Evolutionary conservation across 441 rosid genomes (phyloP).

Genomic region (Eugenia klotzschiana): DNA sequence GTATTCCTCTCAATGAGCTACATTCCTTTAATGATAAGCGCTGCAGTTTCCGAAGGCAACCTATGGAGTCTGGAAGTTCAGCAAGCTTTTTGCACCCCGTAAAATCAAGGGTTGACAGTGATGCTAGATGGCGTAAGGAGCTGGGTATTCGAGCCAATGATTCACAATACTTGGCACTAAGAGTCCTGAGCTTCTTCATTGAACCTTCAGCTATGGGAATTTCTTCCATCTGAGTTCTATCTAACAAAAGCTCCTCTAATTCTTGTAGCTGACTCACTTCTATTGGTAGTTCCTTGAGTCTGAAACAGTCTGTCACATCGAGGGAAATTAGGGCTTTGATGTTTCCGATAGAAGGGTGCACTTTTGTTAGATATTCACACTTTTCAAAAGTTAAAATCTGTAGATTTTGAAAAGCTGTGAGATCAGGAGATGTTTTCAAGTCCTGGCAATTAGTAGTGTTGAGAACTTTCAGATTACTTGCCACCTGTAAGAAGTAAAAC

Average conservation of each 20-base stretch:
- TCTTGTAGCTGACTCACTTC: background rate
- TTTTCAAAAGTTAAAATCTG: background rate
- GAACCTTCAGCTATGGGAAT: background rate
- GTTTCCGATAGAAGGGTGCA: background rate
- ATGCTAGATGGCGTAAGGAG: background rate
- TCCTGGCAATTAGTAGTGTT: background rate
- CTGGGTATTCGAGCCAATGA: background rate
- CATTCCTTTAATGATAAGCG: background rate
- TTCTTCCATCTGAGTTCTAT: background rate
- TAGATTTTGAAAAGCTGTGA: background rate
- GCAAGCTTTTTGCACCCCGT: background rate
- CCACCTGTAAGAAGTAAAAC: background rate
- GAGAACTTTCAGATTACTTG: background rate
- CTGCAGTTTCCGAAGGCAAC: background rate
- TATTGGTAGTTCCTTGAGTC: background rate
- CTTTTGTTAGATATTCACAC: background rate
- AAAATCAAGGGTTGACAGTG: background rate
- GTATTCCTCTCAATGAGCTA: background rate
- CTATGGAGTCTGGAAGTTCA: background rate
- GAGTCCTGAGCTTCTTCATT: background rate
- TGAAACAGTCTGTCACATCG: background rate
- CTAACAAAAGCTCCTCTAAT: background rate
- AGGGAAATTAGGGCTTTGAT: background rate
- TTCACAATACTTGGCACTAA: background rate
- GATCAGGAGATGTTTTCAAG: background rate